Evolutionary conservation across 2,329 filamentous ascomycete genomes (phyloP), one percentile per base, ranked within the genome.

Genomic region (Pseudogymnoascus sp.): DNA sequence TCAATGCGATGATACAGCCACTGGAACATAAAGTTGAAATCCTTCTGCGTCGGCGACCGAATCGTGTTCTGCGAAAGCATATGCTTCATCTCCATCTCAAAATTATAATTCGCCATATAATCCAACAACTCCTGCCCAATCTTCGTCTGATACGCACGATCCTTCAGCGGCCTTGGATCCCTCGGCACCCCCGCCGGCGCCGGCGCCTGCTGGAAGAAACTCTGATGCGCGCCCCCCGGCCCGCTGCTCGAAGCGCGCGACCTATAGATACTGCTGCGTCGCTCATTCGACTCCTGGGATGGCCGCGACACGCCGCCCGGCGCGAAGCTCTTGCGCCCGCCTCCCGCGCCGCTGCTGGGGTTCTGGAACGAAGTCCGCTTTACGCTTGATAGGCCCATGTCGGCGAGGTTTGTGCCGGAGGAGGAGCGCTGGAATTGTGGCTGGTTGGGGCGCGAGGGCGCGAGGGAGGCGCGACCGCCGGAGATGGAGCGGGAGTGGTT

Each of bases 11-110:
- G 90, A 74, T 99, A 99, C 3, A 99, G 80, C 90, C 93, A 99
- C 71, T 97, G 92, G 72, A 99, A 99, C 82, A 99, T 96, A 75
- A 85, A 88, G 71, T 95, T 94, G 78, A 99, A 99, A 73, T 99
- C 94, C 72, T 99, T 99, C 69, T 97, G 93, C 0, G 93, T 99
- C 0, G 94, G 95, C 45, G 90, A 96, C 70, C 90, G 93, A 72
- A 96, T 87, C 5, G 91, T 89, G 69, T 97, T 97, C 66, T 89
- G 88, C 0, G 90, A 90, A n/a, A 99, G 79, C 1, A 86, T 88
- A 73, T 97, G 90, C 76, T 96, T 97, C 87, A 95, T 96, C 69
- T 97, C 92, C 82, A 97, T 86, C 75, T 99, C 94, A 70, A 97
- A 99, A 72, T 97, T 96, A 74, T 97, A 88, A 62, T 92, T 87